Evolutionary conservation across 768 basidiomycete genomes (phyloP), one percentile per base, ranked within the genome.

Genomic region (Leccinum uliginosum): DNA sequence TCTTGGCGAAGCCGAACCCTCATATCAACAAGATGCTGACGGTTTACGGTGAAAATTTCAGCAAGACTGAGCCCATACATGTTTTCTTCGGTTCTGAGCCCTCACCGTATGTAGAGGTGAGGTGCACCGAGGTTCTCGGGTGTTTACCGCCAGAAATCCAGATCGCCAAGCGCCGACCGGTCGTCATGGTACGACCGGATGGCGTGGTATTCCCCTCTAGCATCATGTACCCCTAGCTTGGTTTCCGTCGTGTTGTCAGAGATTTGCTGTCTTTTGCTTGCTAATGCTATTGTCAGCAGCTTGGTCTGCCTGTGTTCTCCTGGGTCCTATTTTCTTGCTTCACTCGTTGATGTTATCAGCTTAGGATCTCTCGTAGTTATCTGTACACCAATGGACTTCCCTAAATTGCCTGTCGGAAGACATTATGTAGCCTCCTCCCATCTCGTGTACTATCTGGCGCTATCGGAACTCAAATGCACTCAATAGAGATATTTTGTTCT

Each of bases 41-140:
- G 24, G 78, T 94, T 1, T 91, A 93, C 65, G 93, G 92, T 56
- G 90, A 93, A 74, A 90, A 93, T 74, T 92, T 94, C 71, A 83
- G 81, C 67, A 93, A 92, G 78, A 71, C 80, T 38, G 89, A 93
- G 57, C 89, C 91, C 35, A 78, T 91, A 58, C 83, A 80, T 46
- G 84, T 94, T 52, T 94, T 91, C 79, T 92, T 94, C 64, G 92
- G 93, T 43, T 83, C 85, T 24, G 89, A 91, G 71, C 89, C 87
- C 53, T 91, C 89, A 56, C 87, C 88, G n/a, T 89, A 84, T 68
- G 87, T 89, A 59, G 91, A 93, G 74, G 85, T 93, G 65, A 83
- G 91, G 59, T 93, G 92, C 74, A 86, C 86, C 32, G 91, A 94
- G 74, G 89, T 91, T 17, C 72, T 91, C 21, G 89, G 88, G 19